A percentile compares a stretch with the other conserved stretches of the same genome.
Evolutionary conservation across 1,284 basidiomycete species (phyloP).

Genomic region (Heterobasidion parviporum): DNA sequence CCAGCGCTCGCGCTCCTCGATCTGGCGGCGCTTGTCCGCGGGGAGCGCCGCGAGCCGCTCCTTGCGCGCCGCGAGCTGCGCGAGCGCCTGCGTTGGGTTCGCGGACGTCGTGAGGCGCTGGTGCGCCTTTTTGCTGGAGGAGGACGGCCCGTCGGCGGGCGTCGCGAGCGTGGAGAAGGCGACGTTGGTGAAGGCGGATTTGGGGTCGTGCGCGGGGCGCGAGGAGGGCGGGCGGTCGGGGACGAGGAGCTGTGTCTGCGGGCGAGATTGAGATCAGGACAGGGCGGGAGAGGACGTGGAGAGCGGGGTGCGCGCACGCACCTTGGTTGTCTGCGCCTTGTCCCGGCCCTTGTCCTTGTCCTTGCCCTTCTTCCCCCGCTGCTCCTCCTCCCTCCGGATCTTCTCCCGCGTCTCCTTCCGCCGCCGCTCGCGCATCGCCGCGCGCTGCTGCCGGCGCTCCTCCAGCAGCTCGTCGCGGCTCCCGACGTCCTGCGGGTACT

Average conservation of each 20-base stretch:
- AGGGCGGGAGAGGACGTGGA: background rate
- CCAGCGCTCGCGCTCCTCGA: conserved; percentile 79
- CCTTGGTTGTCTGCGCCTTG: conserved; percentile 45
- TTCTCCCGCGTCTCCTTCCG: conserved; percentile 82
- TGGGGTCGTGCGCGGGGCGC: conserved; percentile 24
- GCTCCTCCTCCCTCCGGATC: conserved; percentile 50
- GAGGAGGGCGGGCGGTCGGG: conserved; percentile 33
- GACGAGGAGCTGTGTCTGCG: conserved; percentile 69
- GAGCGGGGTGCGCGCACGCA: conserved; percentile 16
- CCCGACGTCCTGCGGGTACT: conserved; percentile 21
- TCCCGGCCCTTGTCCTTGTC: conserved; percentile 39
- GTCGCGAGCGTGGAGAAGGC: conserved; percentile 66
- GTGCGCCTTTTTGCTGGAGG: conserved; percentile 35
- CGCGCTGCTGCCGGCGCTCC: conserved; percentile 68
- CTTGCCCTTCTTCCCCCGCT: conserved; percentile 38
- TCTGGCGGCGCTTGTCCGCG: conserved; percentile 70
- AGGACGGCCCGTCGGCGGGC: conserved; percentile 31
- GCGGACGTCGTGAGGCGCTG: conserved; percentile 56
- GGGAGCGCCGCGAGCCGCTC: conserved; percentile 66
- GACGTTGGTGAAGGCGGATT: conserved; percentile 48
- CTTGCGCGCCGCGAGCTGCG: conserved; percentile 68
- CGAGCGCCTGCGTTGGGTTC: conserved; percentile 79
- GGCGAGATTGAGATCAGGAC: background rate
- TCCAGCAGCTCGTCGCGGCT: conserved; percentile 77
- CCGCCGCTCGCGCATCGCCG: conserved; percentile 74